These are phyloP conservation scores for Striga hermonthica DNA, from an alignment of 305 asterid species.

Conservation along the genomic window DNA sequence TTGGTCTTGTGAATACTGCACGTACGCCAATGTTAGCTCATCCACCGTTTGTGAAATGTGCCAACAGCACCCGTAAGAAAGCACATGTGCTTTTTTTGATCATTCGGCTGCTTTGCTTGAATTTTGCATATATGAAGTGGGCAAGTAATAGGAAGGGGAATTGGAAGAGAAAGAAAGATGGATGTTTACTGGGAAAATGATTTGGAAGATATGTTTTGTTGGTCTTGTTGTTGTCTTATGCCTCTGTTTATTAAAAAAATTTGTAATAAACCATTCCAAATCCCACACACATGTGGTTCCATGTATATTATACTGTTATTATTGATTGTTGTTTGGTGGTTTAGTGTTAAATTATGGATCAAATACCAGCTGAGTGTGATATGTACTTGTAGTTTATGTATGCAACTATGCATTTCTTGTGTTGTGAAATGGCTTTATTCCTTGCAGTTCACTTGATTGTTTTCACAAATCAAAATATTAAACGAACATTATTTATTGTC, in stretches of 20 bases:
- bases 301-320: constrained; percentile 31
- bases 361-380: not conserved
- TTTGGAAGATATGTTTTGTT: not conserved
- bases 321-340: not conserved
- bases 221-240: not conserved
- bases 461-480: no score
- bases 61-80: constrained; percentile 59
- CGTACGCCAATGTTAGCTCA: constrained; percentile 55
- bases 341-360: constrained; percentile 7
- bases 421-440: no score
- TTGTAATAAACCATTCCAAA: constrained; percentile 24
- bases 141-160: not conserved
- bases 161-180: not conserved
- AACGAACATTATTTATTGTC: no score
- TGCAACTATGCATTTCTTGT: no score
- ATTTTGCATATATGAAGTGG: not conserved
- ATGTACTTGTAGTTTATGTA: not conserved
- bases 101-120: not conserved
- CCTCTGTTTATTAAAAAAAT: constrained; percentile 15
- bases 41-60: constrained; percentile 67
- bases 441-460: no score
- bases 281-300: constrained; percentile 22
- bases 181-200: not conserved
- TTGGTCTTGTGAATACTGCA: constrained; percentile 81
- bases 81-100: not conserved